phyloP scores from a whole-genome alignment of 2,329 filamentous ascomycete genomes.

The Sporothrix pseudoabietina region DNA sequence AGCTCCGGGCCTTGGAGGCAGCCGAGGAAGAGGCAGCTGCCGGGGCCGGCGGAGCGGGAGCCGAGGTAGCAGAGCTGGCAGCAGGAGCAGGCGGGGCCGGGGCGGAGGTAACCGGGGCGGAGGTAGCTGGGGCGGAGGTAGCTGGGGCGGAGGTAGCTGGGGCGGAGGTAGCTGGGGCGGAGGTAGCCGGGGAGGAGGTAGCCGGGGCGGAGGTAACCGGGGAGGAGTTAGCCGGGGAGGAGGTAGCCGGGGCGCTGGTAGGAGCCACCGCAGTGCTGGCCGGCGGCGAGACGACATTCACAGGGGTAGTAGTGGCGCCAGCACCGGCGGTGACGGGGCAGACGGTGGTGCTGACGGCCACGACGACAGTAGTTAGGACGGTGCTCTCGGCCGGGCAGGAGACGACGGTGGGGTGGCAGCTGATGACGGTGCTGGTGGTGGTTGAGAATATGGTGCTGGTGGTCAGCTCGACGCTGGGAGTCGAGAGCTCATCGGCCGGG shows the following conservation, averaged over 20 bases:
- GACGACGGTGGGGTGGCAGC: conserved; percentile 44
- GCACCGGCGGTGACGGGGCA: conserved; percentile 46
- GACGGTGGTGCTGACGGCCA: conserved; percentile 48
- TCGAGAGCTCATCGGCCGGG: background rate
- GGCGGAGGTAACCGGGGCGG: conserved; percentile 21
- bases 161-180: conserved; percentile 18
- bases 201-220: conserved; percentile 8
- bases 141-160: background rate
- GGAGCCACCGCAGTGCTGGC: conserved; percentile 5
- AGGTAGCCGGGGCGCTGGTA: background rate
- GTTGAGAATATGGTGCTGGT: conserved; percentile 49
- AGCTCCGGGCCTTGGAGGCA: conserved; percentile 15
- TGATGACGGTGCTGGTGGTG: conserved; percentile 45
- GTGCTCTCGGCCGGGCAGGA: conserved; percentile 46
- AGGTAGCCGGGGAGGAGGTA: conserved; percentile 24
- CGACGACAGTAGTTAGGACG: conserved; percentile 43
- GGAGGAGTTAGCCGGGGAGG: conserved; percentile 22
- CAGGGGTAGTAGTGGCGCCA: conserved; percentile 27
- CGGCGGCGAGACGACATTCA: conserved; percentile 29
- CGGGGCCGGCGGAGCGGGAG: conserved; percentile 27
- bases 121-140: conserved; percentile 18
- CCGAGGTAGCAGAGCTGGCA: background rate
- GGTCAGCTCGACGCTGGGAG: conserved; percentile 40
- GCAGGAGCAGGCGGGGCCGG: conserved; percentile 21
- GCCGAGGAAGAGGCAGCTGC: background rate